Base-by-base conservation (phyloP, 169 alveolate species). In the Plasmodium inui region DNA sequence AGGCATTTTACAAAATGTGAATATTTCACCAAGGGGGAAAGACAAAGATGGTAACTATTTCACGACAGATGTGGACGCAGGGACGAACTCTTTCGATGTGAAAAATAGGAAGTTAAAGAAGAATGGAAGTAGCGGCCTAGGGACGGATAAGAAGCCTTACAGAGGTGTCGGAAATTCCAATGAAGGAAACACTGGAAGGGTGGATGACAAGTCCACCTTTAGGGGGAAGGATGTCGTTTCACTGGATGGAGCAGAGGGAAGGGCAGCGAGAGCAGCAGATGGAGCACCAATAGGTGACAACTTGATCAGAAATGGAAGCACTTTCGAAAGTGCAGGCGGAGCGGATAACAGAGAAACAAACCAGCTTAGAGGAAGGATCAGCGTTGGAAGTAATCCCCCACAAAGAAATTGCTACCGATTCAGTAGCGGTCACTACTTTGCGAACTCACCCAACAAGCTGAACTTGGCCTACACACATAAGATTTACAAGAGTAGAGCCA, bases 381-480 rank as follows among this genome's bases (percentile, higher is more conserved):
- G 67, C 5, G 26, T 4, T 5, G 44, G 71, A 17, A 32, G 26
- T 30, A 82, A 82, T 82, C 19, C 1, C 17, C 19, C 39, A 6
- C 80, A 55, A 30, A 55, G 79, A 4, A 82, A 57, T n/a, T 17
- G 14, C 14, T 34, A 82, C 67, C 37, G 22, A 32, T 10, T 34
- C 26, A 26, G 10, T 53, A 79, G 46, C 26, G 34, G 53, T 34
- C 37, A 8, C 44, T 79, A 73, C 46, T 26, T 22, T 22, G 17
- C 26, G 53, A 88, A 79, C n/a, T 70, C 88, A 26, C 37, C 83
- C 19, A 79, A 3, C 34, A 76, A 88, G 50, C 32, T 88, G 71
- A 88, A 88, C 50, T 34, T 88, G 73, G 46, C 94, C 14, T 88
- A 61, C 67, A 88, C 94, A 6, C 80, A 88, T 78, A 57, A 88